A percentile compares a stretch with the other conserved stretches of the same genome.
These are phyloP conservation scores for Mycena venus DNA, from an alignment of 768 basidiomycete genomes.

Conservation along the genomic window DNA sequence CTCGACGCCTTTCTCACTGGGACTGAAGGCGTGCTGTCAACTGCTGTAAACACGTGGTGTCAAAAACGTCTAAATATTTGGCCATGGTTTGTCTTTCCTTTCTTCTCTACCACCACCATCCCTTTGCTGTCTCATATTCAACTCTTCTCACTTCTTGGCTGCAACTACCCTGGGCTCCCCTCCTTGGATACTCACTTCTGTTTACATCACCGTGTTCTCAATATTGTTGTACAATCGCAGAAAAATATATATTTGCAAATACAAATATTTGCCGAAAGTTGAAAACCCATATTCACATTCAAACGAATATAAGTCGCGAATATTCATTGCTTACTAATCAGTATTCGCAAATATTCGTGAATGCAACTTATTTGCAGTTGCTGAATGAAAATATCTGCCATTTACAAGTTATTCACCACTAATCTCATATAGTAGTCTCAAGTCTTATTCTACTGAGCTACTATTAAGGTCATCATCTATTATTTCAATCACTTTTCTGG, in stretches of 20 bases:
- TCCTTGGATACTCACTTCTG: too few relatives aligned
- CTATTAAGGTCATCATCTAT: background rate
- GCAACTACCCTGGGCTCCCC: too few relatives aligned
- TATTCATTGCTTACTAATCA: background rate
- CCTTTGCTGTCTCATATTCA: too few relatives aligned
- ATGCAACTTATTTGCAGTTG: background rate
- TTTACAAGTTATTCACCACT: background rate
- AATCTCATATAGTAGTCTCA: background rate
- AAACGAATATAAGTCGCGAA: background rate
- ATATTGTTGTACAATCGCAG: too few relatives aligned
- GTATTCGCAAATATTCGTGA: background rate
- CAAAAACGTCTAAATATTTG: too few relatives aligned
- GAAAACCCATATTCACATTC: background rate
- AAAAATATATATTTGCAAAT: background rate
- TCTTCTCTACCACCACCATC: too few relatives aligned
- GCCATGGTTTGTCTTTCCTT: too few relatives aligned
- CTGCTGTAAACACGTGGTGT: too few relatives aligned
- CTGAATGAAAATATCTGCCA: background rate
- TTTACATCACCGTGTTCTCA: too few relatives aligned
- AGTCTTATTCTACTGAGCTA: background rate
- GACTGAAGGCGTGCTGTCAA: too few relatives aligned
- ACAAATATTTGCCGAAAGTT: background rate
- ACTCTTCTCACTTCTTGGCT: too few relatives aligned
- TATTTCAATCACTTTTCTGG: background rate
- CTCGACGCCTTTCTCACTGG: too few relatives aligned